Base-by-base conservation (phyloP, 768 basidiomycete species). In the Suillus clintonianus region DNA sequence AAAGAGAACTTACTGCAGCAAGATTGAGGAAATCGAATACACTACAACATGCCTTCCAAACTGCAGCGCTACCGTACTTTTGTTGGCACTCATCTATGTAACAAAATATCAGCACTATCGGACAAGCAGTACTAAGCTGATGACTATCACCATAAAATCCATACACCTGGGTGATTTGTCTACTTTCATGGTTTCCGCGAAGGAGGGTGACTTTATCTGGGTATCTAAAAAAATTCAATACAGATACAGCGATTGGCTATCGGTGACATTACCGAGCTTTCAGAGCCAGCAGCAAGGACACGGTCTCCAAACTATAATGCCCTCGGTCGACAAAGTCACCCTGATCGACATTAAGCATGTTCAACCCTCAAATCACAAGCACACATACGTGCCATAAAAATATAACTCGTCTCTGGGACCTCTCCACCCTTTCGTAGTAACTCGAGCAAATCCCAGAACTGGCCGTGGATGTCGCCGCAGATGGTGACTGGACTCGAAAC, bases 281-380 rank as follows among this genome's bases (percentile, higher is more conserved):
- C 65, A 97, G 82, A 1, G 89, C 91, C 34, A 99, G 78, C 30
- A 99, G 76, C 57, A 98, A 79, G 32, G 95, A 94, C 17, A 99
- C 93, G 0, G 97, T 99, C 77, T 99, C 97, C 30, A 98, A 81
- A 70, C 93, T 95, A 77, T 97, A 97, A 76, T 96, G 94, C 5
- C 96, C 96, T 62, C 97, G 84, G 78, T 99, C 97, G 59, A 99
- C 97, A 77, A 99, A 99, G 75, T 99, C 97, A 63, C 96, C 96
- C 97, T 94, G 65, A 72, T 50, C 68, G 65, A 76, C 61, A 61
- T 67, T 76, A 60, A 77, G 76, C 62, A 65, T 67, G 56, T 66
- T 65, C 51, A 60, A 58, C 61, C 62, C 27, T 62, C 68, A 65
- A 67, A 48, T 62, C 37, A 68, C 68, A 75, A 75, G 68, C 74